Conservation (phyloP, 805 yeast genomes). For the Sugiyamaella qingdaonensis region DNA sequence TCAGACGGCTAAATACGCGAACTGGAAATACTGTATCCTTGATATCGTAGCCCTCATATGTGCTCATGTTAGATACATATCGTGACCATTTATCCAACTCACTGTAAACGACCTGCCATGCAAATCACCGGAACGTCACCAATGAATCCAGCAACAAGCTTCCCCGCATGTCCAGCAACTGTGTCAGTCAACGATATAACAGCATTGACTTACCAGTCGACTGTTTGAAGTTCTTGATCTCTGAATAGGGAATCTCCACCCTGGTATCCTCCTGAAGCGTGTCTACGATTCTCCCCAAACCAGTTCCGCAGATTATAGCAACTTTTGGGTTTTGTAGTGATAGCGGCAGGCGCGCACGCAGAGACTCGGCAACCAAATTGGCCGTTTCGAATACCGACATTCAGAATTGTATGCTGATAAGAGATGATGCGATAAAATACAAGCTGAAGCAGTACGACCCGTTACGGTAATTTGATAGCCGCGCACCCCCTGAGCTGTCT, state of each 20-base stretch:
- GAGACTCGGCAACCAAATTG: constrained; percentile 15
- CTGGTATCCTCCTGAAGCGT: constrained; percentile 37
- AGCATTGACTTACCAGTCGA: constrained; percentile 49
- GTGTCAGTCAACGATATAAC: neutral
- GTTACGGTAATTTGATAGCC: too few species aligned
- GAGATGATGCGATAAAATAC: neutral
- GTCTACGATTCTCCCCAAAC: constrained; percentile 79
- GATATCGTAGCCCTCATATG: constrained; percentile 87
- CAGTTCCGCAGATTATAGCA: constrained; percentile 90
- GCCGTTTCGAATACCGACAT: constrained; percentile 9
- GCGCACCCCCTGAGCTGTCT: too few species aligned
- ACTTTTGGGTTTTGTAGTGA: constrained; percentile 48
- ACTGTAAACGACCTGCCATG: constrained; percentile 89
- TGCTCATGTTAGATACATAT: constrained; percentile 25
- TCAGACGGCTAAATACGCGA: constrained; percentile 64
- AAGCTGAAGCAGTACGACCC: too few species aligned
- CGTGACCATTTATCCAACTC: constrained; percentile 10
- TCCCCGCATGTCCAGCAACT: constrained; percentile 88
- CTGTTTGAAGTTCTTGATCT: constrained; percentile 73
- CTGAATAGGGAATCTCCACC: constrained; percentile 54
- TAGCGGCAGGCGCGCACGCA: constrained; percentile 18
- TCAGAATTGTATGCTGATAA: neutral
- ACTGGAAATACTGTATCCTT: constrained; percentile 81
- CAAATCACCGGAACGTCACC: constrained; percentile 80
- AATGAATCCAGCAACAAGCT: constrained; percentile 71